Evolutionary conservation across 2,329 filamentous ascomycete species (phyloP), one percentile per base, ranked within the genome.

Genomic region (Hymenoscyphus infarciens): DNA sequence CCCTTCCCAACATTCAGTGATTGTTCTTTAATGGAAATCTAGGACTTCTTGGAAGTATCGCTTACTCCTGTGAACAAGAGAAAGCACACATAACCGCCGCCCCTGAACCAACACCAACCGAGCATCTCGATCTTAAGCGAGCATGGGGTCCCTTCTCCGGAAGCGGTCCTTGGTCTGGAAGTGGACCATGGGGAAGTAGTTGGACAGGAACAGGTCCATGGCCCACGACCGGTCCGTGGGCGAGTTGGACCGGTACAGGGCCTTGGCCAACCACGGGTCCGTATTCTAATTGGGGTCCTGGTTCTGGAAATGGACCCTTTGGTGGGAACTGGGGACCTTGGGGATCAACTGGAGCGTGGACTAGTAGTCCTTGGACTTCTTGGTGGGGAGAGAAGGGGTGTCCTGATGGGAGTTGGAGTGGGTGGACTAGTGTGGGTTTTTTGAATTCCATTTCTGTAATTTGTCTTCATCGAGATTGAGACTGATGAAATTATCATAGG

Each of bases 241-340:
- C 56, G 11, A 49, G 59, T 22, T 60, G 57, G 57, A 60, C 42
- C 4, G 58, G 45, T 29, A 60, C 16, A n/a, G 58, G 45, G 7
- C 45, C 45, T 22, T 60, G 58, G 58, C 29, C 49, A 42, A 60
- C 59, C 11, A 55, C 59, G 7, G 59, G 52, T 25, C 13, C 31
- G 3, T 56, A 45, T 42, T 42, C 52, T 3, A 49, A 35, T 31
- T 22, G 31, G 19, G 39, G 3, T 13, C 45, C 45, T 1, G 60
- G 53, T 52, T 15, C 56, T 11, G 60, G 60, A 16, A 25, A 38
- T 38, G 63, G 63, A 2, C 63, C 63, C 6, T 65, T 65, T 56
- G 58, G 61, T 25, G 63, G 63, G 6, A 35, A 19, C 38, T 65
- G 61, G 61, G 63, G 65, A 25, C 61, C 59, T 56, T 67, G 63